Evolutionary conservation across 345 rosid species (phyloP).

Genomic region (Salix exigua): DNA sequence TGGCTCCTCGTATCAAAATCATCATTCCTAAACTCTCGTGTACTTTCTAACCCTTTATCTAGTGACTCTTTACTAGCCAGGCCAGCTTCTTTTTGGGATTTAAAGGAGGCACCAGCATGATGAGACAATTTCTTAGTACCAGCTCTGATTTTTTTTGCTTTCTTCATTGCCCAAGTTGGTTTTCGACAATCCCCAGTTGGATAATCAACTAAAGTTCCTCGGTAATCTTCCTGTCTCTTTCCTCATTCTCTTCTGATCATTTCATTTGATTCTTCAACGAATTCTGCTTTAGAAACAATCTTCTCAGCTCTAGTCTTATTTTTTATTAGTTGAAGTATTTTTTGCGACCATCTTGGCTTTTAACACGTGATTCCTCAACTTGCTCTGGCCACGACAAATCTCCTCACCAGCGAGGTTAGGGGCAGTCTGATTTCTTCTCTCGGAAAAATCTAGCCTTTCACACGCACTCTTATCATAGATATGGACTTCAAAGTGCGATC

Average conservation of each 20-base stretch:
- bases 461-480: slow-evolving; percentile 33
- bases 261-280: slow-evolving; percentile 25
- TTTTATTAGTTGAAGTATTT: neutral
- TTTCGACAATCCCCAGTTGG: slow-evolving; percentile 14
- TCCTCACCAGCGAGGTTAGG: slow-evolving; percentile 7
- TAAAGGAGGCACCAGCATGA: neutral
- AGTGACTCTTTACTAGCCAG: neutral
- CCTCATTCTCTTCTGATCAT: slow-evolving; percentile 13
- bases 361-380: slow-evolving; percentile 15
- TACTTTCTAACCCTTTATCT: neutral
- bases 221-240: slow-evolving; percentile 8
- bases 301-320: neutral
- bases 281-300: neutral
- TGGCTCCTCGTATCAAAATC: neutral
- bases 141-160: neutral
- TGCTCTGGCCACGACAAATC: slow-evolving; percentile 4
- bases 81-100: slow-evolving; percentile 8
- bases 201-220: slow-evolving; percentile 17
- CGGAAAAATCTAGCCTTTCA: slow-evolving; percentile 22
- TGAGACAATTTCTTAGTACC: neutral
- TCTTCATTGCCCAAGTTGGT: slow-evolving; percentile 6
- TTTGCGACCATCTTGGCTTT: neutral
- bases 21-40: neutral
- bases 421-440: slow-evolving; percentile 7
- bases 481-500: slow-evolving; percentile 34